Percentiles rank a stretch among this genome's conserved stretches.
Conservation (phyloP, 2,329 filamentous ascomycete genomes). For the Hypoxylon sp. region DNA sequence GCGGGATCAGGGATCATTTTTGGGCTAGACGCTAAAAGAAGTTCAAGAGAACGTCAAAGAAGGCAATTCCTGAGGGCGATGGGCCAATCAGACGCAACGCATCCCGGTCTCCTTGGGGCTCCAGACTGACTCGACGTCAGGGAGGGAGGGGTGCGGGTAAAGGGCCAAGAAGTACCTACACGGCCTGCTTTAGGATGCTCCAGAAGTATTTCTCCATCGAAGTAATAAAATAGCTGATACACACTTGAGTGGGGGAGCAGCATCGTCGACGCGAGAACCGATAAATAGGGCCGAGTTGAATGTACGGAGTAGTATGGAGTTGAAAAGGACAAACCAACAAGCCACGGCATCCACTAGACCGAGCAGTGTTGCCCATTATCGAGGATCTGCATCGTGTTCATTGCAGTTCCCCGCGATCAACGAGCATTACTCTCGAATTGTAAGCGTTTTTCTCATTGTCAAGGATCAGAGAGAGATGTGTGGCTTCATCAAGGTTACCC, state of each 20-base stretch:
- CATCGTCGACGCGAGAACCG: constrained; percentile 42
- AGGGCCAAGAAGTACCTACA: constrained; percentile 36
- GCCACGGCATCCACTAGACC: constrained; percentile 43
- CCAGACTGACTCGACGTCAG: constrained; percentile 47
- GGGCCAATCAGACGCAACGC: constrained; percentile 39
- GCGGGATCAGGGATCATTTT: constrained; percentile 39
- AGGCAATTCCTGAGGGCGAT: constrained; percentile 41
- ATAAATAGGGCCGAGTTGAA: constrained; percentile 44
- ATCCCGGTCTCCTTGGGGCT: constrained; percentile 36
- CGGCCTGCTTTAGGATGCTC: constrained; percentile 14
- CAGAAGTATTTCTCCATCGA: constrained; percentile 38
- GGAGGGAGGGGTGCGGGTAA: constrained; percentile 45
- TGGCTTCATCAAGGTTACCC: constrained; percentile 37
- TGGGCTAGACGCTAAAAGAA: constrained; percentile 47
- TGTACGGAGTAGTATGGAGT: constrained; percentile 22
- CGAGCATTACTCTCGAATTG: constrained; percentile 17
- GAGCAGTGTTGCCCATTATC: constrained; percentile 25
- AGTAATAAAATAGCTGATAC: constrained; percentile 26
- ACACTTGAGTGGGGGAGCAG: constrained; percentile 37
- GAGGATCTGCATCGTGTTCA: constrained; percentile 32
- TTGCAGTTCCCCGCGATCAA: constrained; percentile 5
- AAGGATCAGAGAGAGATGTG: constrained; percentile 13
- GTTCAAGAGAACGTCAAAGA: constrained; percentile 47
- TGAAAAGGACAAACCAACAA: constrained; percentile 36
- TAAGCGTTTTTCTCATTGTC: constrained; percentile 17